A percentile compares a stretch with the other conserved stretches of the same genome.
These are phyloP conservation scores for Chytriomyces confervae DNA, from an alignment of 192 early-diverging fungal species.

Conservation along the genomic window DNA sequence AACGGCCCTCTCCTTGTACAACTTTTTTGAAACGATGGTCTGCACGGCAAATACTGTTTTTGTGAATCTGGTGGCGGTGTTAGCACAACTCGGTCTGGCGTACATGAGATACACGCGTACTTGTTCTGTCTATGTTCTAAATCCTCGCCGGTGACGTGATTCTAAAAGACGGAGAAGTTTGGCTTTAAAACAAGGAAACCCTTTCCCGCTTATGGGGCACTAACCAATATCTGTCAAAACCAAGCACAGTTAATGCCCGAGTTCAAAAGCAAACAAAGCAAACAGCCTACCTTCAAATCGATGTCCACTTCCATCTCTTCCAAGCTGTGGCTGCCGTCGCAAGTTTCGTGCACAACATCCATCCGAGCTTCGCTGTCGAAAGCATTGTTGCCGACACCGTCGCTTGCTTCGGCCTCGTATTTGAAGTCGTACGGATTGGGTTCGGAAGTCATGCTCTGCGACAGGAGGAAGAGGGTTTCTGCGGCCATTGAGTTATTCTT, in stretches of 20 bases:
- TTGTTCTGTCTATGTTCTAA: constrained; percentile 23
- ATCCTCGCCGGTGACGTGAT: constrained; percentile 18
- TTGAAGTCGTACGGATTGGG: background rate
- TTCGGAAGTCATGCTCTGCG: background rate
- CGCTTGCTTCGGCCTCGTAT: too few species aligned
- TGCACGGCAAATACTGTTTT: constrained; percentile 51
- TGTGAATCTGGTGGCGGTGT: constrained; percentile 29
- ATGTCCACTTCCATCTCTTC: constrained; percentile 24
- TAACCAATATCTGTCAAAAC: background rate
- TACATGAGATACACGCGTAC: background rate
- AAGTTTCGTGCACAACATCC: background rate
- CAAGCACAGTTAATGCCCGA: background rate
- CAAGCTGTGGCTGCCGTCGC: background rate
- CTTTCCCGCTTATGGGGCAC: too few species aligned
- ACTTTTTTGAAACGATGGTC: constrained; percentile 48
- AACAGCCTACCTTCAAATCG: constrained; percentile 21
- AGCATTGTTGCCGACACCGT: too few species aligned
- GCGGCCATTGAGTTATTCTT: constrained; percentile 10
- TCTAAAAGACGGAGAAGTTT: background rate
- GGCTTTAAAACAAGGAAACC: too few species aligned
- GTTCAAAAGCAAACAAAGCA: background rate
- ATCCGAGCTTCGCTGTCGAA: background rate
- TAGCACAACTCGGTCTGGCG: background rate
- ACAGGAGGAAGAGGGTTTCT: constrained; percentile 14
- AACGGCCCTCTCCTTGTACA: constrained; percentile 49